A percentile compares a stretch with the other conserved stretches of the same genome.
Evolutionary conservation across 2,329 filamentous ascomycete genomes (phyloP).

Genomic region (Exophiala oligosperma): DNA sequence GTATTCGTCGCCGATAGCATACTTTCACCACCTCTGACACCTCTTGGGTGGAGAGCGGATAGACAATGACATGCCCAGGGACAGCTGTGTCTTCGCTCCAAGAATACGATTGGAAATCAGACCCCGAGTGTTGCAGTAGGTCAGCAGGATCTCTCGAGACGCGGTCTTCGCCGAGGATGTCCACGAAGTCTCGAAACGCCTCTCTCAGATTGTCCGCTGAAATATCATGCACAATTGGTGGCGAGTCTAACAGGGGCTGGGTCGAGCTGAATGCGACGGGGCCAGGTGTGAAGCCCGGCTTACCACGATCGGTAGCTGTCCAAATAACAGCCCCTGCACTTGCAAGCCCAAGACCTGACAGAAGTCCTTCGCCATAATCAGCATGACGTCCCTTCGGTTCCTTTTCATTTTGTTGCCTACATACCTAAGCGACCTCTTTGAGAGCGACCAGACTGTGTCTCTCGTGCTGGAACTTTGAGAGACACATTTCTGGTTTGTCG

Average conservation of each 20-base stretch:
- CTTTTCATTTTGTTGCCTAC: too few relatives aligned
- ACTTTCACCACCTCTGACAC: constrained; percentile 86
- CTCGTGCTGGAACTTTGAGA: too few relatives aligned
- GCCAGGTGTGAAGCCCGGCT: too few relatives aligned
- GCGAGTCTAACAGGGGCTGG: neutral
- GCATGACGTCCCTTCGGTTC: too few relatives aligned
- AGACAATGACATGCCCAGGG: constrained; percentile 56
- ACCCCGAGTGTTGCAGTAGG: neutral
- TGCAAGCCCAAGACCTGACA: too few relatives aligned
- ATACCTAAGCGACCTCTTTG: too few relatives aligned
- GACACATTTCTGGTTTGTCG: too few relatives aligned
- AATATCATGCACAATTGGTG: neutral
- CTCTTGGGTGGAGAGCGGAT: constrained; percentile 74
- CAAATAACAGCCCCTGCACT: too few relatives aligned
- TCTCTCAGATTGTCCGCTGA: neutral
- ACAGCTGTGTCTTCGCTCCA: neutral
- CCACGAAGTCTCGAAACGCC: neutral
- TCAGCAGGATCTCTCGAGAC: neutral
- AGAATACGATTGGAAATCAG: neutral
- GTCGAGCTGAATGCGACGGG: neutral
- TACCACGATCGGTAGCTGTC: too few relatives aligned
- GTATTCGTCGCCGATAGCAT: constrained; percentile 77
- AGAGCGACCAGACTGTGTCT: too few relatives aligned
- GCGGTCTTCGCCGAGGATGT: neutral
- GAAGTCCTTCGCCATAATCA: too few relatives aligned